Evolutionary conservation across 1,284 basidiomycete genomes (phyloP).

Genomic region (Cryptococcus maquisensis): DNA sequence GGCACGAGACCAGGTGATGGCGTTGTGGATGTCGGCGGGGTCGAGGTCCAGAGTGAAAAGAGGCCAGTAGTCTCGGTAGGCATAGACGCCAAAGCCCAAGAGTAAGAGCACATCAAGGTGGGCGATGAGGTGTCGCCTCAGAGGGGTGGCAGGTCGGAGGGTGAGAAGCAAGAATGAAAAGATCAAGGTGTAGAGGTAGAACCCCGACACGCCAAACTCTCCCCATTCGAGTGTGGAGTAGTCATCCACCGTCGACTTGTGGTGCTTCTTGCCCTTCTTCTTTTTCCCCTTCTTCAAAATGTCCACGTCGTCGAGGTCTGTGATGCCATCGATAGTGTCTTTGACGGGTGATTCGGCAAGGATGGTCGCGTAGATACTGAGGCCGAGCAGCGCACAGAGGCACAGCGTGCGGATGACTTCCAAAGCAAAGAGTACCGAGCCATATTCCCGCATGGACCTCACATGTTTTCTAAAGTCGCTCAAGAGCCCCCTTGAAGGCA

Average conservation of each 20-base stretch:
- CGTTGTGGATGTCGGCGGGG: constrained; percentile 50
- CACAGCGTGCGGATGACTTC: constrained; percentile 39
- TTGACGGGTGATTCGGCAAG: constrained; percentile 36
- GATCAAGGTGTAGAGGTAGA: constrained; percentile 42
- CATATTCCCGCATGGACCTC: constrained; percentile 34
- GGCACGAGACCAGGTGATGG: constrained; percentile 48
- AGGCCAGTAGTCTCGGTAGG: constrained; percentile 64
- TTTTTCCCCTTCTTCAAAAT: constrained; percentile 14
- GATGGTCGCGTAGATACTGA: constrained; percentile 45
- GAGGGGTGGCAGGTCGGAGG: constrained; percentile 30
- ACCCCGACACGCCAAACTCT: constrained; percentile 44
- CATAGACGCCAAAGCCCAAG: constrained; percentile 52
- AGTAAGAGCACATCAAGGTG: constrained; percentile 49
- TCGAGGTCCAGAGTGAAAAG: constrained; percentile 54
- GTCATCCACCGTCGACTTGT: constrained; percentile 32
- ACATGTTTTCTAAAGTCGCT: constrained; percentile 42
- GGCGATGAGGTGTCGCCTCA: constrained; percentile 36
- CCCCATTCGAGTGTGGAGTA: constrained; percentile 45
- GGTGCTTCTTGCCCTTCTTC: constrained; percentile 38
- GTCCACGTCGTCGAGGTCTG: constrained; percentile 5
- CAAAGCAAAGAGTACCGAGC: constrained; percentile 37
- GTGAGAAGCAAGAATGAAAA: constrained; percentile 41
- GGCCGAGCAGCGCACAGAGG: constrained; percentile 37
- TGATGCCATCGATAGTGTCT: constrained; percentile 1
- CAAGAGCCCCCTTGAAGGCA: constrained; percentile 43